Evolutionary conservation across 768 basidiomycete genomes (phyloP), one percentile per base, ranked within the genome.

Genomic region (Suillus tomentosus): DNA sequence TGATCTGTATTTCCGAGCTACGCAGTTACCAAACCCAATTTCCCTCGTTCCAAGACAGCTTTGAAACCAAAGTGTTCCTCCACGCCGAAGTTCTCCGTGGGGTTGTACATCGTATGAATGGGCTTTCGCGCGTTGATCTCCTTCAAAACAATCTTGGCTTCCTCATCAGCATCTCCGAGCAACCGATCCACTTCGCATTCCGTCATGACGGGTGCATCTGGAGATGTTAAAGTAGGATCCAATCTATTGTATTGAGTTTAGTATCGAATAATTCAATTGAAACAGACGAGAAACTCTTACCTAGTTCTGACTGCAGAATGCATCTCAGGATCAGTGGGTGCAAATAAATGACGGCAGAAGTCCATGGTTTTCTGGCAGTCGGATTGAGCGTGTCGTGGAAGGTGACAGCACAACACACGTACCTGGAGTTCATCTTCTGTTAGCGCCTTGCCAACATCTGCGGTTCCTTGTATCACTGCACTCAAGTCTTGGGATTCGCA

Each of bases 381-480:
- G 14, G 1, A 27, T 50, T 24, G 24, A 50, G 14, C 0, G 14
- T 50, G 13, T 50, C 3, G 3, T 7, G 14, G 24, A 27, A 2
- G 3, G 1, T 50, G 11, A 8, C 1, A 14, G 3, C 24, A 27
- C 7, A 24, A 50, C 14, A 50, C 4, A 9, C 48, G 0, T 50
- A 50, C 48, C 48, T 50, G 48, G 48, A 50, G 48, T 24, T 50
- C 48, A 6, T 50, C 48, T 50, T 50, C 48, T 50, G 48, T 50
- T 27, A 50, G 27, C 3, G 48, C 14, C 24, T 50, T 50, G 7
- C 48, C 48, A 27, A 50, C 48, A 27, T 50, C 48, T 15, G 48
- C 48, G 0, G 48, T 27, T 50, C 48, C 48, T 50, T 50, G 48
- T 27, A 50, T 50, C 14, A 50, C 48, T 50, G 24, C 24, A 27